A percentile compares a stretch with the other conserved stretches of the same genome.
phyloP scores from a whole-genome alignment of 768 basidiomycete genomes.

The Coprinopsis cinerea region DNA sequence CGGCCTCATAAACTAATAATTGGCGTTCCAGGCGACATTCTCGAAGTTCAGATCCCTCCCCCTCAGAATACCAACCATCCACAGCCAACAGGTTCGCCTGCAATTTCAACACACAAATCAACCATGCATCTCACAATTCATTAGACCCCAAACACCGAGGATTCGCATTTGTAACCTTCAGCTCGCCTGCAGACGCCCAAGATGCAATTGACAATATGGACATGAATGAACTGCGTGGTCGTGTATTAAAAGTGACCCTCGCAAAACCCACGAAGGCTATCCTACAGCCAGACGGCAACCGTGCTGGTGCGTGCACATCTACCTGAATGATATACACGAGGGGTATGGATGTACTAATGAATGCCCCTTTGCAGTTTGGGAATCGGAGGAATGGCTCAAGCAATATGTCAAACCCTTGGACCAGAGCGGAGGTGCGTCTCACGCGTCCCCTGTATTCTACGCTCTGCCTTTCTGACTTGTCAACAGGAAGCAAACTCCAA shows the following conservation, averaged over 20 bases:
- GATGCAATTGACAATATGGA: constrained; percentile 99
- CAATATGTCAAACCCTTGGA: constrained; percentile 74
- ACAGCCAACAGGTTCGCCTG: constrained; percentile 28
- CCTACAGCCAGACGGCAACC: constrained; percentile 60
- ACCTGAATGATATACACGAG: not conserved
- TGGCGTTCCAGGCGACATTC: constrained; percentile 67
- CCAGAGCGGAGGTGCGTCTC: constrained; percentile 60
- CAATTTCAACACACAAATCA: not conserved
- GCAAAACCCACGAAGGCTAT: constrained; percentile 78
- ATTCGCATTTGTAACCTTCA: constrained; percentile 89
- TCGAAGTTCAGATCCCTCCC: constrained; percentile 85
- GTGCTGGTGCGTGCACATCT: constrained; percentile 54
- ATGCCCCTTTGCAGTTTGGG: constrained; percentile 90
- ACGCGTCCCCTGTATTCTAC: constrained; percentile 3
- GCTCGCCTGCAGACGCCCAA: constrained; percentile 76
- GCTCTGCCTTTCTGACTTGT: constrained; percentile 3
- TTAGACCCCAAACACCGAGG: constrained; percentile 82
- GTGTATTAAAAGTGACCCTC: constrained; percentile 75
- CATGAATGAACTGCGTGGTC: constrained; percentile 78
- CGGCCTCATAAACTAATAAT: not conserved
- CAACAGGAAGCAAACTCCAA: constrained; percentile 50
- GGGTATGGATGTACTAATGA: no score
- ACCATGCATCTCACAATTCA: constrained; percentile 6
- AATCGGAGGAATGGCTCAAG: constrained; percentile 90
- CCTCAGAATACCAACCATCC: constrained; percentile 66